These are phyloP conservation scores for Cladosporium oxysporum DNA, from an alignment of 2,329 filamentous ascomycete genomes.

Conservation along the genomic window DNA sequence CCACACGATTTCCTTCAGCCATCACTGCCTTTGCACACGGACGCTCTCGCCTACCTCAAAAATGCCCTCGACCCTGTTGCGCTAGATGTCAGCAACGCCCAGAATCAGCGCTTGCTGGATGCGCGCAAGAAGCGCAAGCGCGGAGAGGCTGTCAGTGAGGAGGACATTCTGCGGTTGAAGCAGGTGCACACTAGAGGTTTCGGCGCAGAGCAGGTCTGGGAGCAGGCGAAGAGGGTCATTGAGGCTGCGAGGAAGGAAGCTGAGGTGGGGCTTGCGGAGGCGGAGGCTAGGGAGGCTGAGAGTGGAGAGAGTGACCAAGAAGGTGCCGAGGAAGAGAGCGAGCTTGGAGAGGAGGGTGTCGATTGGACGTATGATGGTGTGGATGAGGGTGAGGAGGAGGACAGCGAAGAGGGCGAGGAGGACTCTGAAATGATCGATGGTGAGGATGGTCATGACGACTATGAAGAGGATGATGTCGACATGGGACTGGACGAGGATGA, in stretches of 20 bases:
- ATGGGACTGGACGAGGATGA: constrained; percentile 46
- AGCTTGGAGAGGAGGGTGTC: constrained; percentile 39
- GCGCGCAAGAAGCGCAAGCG: constrained; percentile 76
- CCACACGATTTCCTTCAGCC: constrained; percentile 80
- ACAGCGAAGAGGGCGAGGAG: constrained; percentile 39
- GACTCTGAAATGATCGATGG: constrained; percentile 32
- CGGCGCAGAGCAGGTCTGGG: constrained; percentile 86
- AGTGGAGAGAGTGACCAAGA: constrained; percentile 30
- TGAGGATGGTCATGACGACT: constrained; percentile 40
- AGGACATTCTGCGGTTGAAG: constrained; percentile 70
- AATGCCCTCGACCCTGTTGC: constrained; percentile 77
- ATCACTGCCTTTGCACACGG: constrained; percentile 63
- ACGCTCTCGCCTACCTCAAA: constrained; percentile 76
- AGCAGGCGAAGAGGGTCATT: constrained; percentile 85
- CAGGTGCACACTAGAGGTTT: constrained; percentile 87
- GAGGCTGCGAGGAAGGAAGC: constrained; percentile 61
- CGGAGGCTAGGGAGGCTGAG: constrained; percentile 31
- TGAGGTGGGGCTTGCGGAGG: constrained; percentile 48
- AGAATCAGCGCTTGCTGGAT: constrained; percentile 67
- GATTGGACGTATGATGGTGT: constrained; percentile 43
- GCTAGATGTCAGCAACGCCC: constrained; percentile 69
- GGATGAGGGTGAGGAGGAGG: constrained; percentile 40
- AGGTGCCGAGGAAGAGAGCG: constrained; percentile 32
- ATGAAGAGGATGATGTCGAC: constrained; percentile 47
- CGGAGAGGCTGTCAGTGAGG: constrained; percentile 50